These are phyloP conservation scores for Wickerhamiella qilinensis DNA, from an alignment of 805 yeast genomes.

Conservation along the genomic window DNA sequence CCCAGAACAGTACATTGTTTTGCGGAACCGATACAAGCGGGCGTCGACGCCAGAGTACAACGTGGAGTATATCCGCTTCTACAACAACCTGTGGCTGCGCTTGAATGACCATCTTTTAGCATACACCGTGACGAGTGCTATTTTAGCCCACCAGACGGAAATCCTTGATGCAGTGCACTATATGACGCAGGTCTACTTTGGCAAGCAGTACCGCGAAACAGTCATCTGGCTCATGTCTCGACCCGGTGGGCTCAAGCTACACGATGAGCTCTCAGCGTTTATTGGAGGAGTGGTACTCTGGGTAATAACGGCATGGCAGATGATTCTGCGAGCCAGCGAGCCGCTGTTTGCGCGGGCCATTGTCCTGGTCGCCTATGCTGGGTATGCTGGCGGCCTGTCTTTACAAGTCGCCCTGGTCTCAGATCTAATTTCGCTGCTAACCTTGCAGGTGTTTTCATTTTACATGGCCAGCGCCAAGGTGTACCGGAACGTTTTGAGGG, in stretches of 20 bases:
- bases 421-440: conserved; percentile 46
- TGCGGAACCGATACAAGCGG: conserved; percentile 27
- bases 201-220: conserved; percentile 29
- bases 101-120: conserved; percentile 74
- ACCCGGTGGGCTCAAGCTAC: conserved; percentile 89
- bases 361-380: conserved; percentile 19
- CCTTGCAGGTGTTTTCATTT: conserved; percentile 61
- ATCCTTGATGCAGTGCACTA: conserved; percentile 15
- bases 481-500: conserved; percentile 56
- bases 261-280: conserved; percentile 69
- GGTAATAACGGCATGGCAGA: conserved; percentile 58
- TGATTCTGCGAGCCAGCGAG: conserved; percentile 1
- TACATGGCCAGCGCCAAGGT: conserved; percentile 66
- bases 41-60: conserved; percentile 28
- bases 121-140: conserved; percentile 33
- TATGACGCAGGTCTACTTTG: conserved; percentile 28
- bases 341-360: conserved; percentile 5
- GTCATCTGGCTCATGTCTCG: conserved; percentile 68
- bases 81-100: conserved; percentile 79
- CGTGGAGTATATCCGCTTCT: conserved; percentile 42
- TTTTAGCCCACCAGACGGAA: conserved; percentile 25
- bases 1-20: conserved; percentile 60
- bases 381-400: conserved; percentile 43
- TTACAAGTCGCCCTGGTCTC: conserved; percentile 48
- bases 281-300: conserved; percentile 76